Conservation (phyloP, 805 yeast genomes). For the Yarrowia deformans region DNA sequence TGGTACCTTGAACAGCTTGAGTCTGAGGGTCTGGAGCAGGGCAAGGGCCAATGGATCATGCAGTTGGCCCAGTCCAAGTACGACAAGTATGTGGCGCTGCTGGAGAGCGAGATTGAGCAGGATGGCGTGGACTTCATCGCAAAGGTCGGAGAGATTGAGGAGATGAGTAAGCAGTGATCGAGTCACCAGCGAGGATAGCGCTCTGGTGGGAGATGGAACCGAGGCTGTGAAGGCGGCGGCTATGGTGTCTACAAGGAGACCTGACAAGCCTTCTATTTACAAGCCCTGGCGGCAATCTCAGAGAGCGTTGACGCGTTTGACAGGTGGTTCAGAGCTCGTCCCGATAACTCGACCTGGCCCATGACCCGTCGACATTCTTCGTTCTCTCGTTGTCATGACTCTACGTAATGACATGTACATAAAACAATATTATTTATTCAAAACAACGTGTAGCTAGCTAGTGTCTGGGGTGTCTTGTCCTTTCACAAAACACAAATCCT, state of each 20-base stretch:
- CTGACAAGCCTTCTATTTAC: no score
- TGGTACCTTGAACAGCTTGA: conserved; percentile 11
- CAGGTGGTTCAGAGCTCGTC: no score
- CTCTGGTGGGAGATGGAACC: no score
- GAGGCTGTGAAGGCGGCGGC: no score
- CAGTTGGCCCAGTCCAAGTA: conserved; percentile 24
- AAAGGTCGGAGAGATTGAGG: conserved; percentile 11
- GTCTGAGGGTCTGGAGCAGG: conserved; percentile 28
- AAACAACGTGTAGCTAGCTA: no score
- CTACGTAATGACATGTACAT: not conserved
- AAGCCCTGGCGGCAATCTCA: no score
- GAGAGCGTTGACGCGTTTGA: no score
- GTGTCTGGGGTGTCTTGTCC: no score
- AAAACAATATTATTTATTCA: not conserved
- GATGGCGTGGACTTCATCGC: conserved; percentile 13
- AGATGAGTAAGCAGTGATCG: conserved; percentile 2
- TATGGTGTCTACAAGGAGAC: no score
- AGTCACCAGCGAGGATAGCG: not conserved
- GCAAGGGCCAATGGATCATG: conserved; percentile 34
- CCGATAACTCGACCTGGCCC: no score
- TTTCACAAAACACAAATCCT: not conserved
- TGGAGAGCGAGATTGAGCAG: conserved; percentile 13
- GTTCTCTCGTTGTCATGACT: no score
- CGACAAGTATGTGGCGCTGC: conserved; percentile 12
- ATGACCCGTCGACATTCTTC: no score